Base-by-base conservation (phyloP, 768 basidiomycete species). In the Amanita jacksonii region DNA sequence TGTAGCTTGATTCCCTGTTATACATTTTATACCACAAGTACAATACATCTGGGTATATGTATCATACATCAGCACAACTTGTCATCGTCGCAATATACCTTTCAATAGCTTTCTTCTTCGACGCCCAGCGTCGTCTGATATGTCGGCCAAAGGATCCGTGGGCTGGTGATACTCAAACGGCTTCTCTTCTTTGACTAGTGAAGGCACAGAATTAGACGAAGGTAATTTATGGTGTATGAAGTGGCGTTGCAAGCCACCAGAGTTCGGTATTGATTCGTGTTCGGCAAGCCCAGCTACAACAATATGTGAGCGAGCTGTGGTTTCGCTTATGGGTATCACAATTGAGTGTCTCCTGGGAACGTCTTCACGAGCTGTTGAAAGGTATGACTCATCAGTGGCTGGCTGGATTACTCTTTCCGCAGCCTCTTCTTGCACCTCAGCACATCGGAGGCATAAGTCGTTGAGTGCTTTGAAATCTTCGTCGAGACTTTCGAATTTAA, bases 381-480 rank as follows among this genome's bases (percentile, higher is more conserved):
- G 16, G 22, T 6, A 15, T 18, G 33, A 13, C 15, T 34, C 33
- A 34, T 34, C n/a, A 6, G 33, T 6, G 33, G n/a, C 16, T 5
- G 33, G 33, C 6, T 15, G 5, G 33, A 34, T n/a, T 5, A 38
- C 22, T 27, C 81, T 69, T 31, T 66, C 63, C 30, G 87, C 61
- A 20, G 82, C 79, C 42, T 75, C 70, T 52, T 81, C 77, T 57
- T 90, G 86, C 13, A 87, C 70, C 43, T 84, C 75, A 41, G 75
- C 70, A 57, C 85, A 88, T 48, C 61, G 68, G 20, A 66, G 57
- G 56, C 73, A 79, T 32, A 88, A 69, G 41, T 77, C 74, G 15
- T 73, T 65, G 33, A 87, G 50, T 7, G 64, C 57, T 25, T 54
- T 45, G 50, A 75, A 53, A 23, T 65, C 64, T 15, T 56, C 54